Evolutionary conservation across 177 flowering plant genomes (phyloP).

Genomic region (Vitis hybrid): DNA sequence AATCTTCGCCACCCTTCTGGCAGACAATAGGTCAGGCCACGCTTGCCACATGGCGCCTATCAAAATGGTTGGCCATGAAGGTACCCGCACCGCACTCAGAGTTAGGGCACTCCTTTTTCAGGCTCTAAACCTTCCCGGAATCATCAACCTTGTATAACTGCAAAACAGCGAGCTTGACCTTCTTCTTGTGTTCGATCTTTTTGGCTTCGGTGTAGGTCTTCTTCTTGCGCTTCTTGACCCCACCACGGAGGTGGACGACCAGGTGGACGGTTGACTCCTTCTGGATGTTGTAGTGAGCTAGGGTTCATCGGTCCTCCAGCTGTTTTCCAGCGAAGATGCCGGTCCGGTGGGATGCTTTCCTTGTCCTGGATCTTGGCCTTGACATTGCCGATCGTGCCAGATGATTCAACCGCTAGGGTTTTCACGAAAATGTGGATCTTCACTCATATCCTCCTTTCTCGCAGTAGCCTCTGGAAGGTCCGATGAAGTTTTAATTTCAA

Average conservation of each 20-base stretch:
- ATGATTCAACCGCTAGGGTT: constrained; percentile 55
- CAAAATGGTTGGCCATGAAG: too few species aligned
- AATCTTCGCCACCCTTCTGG: too few species aligned
- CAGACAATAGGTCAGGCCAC: too few species aligned
- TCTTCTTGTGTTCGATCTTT: constrained; percentile 59
- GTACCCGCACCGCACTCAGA: too few species aligned
- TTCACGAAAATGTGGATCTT: constrained; percentile 54
- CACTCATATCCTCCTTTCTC: background rate
- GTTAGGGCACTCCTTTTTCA: constrained; percentile 58
- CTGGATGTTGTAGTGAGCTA: constrained; percentile 57
- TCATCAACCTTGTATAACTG: constrained; percentile 66
- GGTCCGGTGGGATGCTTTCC: constrained; percentile 53
- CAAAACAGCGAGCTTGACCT: constrained; percentile 50
- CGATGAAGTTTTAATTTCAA: too few species aligned
- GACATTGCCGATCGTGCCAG: constrained; percentile 54
- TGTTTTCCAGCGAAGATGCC: constrained; percentile 57
- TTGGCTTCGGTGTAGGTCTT: constrained; percentile 60
- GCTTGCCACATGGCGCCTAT: too few species aligned
- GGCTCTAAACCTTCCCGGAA: constrained; percentile 53
- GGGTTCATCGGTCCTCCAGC: constrained; percentile 58
- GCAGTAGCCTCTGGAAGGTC: too few species aligned
- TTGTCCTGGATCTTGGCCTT: constrained; percentile 53
- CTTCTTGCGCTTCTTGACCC: constrained; percentile 63
- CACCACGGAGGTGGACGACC: constrained; percentile 47
- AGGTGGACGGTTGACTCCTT: constrained; percentile 48